phyloP scores from a whole-genome alignment of 129 eudicot species.

The Centaurea solstitialis region DNA sequence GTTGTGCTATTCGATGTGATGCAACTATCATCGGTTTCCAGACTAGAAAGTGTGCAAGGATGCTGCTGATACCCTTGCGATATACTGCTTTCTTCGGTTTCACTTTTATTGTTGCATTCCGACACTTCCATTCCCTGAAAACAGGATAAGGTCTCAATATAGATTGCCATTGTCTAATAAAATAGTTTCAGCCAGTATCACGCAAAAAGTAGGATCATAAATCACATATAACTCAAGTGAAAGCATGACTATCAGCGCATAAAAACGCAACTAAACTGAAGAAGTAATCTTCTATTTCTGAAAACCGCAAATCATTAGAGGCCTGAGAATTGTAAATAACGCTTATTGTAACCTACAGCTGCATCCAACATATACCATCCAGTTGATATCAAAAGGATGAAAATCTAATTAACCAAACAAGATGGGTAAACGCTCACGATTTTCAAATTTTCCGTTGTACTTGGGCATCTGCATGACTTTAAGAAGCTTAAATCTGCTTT shows the following conservation, averaged over 20 bases:
- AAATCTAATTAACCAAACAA: neutral
- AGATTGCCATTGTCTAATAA: conserved; percentile 2
- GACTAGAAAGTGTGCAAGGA: conserved; percentile 44
- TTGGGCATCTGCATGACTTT: neutral
- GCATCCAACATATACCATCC: too few species aligned
- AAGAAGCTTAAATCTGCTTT: neutral
- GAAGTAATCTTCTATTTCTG: too few species aligned
- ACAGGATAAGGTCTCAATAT: neutral
- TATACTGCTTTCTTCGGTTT: conserved; percentile 26
- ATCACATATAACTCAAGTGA: neutral
- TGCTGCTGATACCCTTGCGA: conserved; percentile 29
- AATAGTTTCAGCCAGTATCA: neutral
- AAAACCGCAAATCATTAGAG: too few species aligned
- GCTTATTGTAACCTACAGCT: too few species aligned
- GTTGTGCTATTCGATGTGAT: conserved; percentile 61
- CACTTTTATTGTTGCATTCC: conserved; percentile 36
- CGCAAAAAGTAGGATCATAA: neutral
- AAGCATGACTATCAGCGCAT: too few species aligned
- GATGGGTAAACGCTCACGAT: neutral
- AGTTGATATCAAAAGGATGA: neutral
- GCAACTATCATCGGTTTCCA: conserved; percentile 60
- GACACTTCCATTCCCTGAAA: conserved; percentile 57
- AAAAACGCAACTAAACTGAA: too few species aligned
- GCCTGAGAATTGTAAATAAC: too few species aligned
- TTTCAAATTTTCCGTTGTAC: neutral